A percentile compares a stretch with the other conserved stretches of the same genome.
phyloP scores from a whole-genome alignment of 2,329 filamentous ascomycete species.

The Tolypocladium paradoxum region DNA sequence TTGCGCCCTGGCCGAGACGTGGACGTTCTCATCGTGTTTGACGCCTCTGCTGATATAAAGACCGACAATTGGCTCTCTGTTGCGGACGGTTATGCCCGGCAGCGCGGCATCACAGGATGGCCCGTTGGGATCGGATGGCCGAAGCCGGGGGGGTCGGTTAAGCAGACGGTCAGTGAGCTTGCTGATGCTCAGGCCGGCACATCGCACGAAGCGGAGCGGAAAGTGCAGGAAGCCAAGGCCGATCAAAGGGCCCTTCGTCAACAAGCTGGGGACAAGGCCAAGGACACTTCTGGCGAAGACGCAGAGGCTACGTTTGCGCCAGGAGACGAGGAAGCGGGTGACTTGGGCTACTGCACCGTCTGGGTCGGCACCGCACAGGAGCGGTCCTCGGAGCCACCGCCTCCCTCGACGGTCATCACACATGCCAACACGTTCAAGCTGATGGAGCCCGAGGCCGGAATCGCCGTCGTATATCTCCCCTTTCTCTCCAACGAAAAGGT shows the following conservation, averaged over 20 bases:
- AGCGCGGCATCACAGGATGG: conserved; percentile 89
- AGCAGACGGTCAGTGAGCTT: conserved; percentile 54
- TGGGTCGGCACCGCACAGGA: conserved; percentile 86
- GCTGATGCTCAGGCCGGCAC: conserved; percentile 52
- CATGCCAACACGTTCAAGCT: conserved; percentile 55
- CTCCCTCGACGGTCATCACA: conserved; percentile 40
- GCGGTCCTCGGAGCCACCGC: conserved; percentile 44
- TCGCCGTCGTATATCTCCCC: conserved; percentile 84
- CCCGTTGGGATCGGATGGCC: conserved; percentile 94
- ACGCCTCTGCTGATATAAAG: conserved; percentile 85
- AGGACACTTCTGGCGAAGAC: conserved; percentile 11
- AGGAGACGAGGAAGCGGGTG: conserved; percentile 36
- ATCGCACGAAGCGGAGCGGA: conserved; percentile 48
- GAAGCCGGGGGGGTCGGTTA: conserved; percentile 43
- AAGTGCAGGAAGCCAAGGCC: conserved; percentile 48
- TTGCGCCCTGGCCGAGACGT: conserved; percentile 80
- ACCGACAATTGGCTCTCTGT: conserved; percentile 95
- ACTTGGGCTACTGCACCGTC: conserved; percentile 83
- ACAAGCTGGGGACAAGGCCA: conserved; percentile 13
- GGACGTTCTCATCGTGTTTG: conserved; percentile 85
- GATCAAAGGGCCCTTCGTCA: conserved; percentile 26
- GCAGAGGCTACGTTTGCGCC: conserved; percentile 27
- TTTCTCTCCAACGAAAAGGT: conserved; percentile 75
- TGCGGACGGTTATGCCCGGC: conserved; percentile 82
- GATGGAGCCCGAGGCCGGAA: conserved; percentile 67